A percentile compares a stretch with the other conserved stretches of the same genome.
Conservation (phyloP, 352 stramenopile genomes). For the Plasmopara halstedii region DNA sequence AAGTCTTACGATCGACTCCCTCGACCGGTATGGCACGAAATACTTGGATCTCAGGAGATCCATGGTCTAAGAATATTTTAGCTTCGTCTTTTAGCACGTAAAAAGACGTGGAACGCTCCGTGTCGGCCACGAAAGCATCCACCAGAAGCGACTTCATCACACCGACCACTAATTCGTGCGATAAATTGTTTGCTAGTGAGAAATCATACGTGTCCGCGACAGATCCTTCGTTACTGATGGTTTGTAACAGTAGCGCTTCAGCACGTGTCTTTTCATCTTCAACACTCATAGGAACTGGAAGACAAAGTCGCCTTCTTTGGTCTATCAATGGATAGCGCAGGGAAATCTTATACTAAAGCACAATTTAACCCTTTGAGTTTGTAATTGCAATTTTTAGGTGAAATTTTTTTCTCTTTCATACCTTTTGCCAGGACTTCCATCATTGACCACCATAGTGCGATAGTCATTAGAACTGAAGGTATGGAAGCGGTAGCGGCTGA, state of each 20-base stretch:
- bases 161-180: slow-evolving; percentile 92
- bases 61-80: slow-evolving; percentile 53
- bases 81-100: slow-evolving; percentile 92
- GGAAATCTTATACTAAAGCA: too few species aligned
- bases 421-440: too few species aligned
- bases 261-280: slow-evolving; percentile 69
- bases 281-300: slow-evolving; percentile 19
- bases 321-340: too few species aligned
- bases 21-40: slow-evolving; percentile 73
- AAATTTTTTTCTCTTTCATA: too few species aligned
- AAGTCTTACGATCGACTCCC: slow-evolving; percentile 58
- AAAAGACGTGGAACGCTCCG: slow-evolving; percentile 81
- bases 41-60: slow-evolving; percentile 78
- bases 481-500: too few species aligned
- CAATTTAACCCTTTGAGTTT: too few species aligned
- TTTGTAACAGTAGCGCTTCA: slow-evolving; percentile 60
- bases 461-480: too few species aligned
- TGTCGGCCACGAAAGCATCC: slow-evolving; percentile 87
- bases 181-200: slow-evolving; percentile 56
- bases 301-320: too few species aligned
- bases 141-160: slow-evolving; percentile 93
- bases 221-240: slow-evolving; percentile 30
- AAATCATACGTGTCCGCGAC: slow-evolving; percentile 84
- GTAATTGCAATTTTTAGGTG: too few species aligned
- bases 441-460: too few species aligned